Conservation (phyloP, 495 filamentous ascomycete genomes). For the Aspergillus homomorphus region DNA sequence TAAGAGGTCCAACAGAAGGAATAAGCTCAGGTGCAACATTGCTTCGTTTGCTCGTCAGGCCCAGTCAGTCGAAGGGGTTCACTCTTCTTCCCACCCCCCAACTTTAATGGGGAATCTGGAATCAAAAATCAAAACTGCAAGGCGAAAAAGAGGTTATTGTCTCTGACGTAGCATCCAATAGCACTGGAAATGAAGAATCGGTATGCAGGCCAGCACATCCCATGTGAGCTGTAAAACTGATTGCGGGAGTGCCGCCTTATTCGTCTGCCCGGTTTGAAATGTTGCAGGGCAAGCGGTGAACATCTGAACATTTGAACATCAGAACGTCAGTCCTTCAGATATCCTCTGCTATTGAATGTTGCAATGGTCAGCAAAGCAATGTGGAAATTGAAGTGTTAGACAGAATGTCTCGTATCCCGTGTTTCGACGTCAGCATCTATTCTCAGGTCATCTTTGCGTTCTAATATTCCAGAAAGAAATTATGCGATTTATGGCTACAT, state of each 20-base stretch:
- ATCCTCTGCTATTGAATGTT: neutral
- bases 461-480: neutral
- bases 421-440: constrained; percentile 11
- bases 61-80: constrained; percentile 3
- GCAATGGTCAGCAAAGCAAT: constrained; percentile 17
- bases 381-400: constrained; percentile 12
- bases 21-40: constrained; percentile 42
- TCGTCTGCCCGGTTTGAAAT: constrained; percentile 14
- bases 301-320: neutral
- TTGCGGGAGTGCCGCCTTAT: constrained; percentile 17
- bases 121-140: neutral
- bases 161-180: constrained; percentile 23
- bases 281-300: constrained; percentile 21
- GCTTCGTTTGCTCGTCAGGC: constrained; percentile 7
- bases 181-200: neutral
- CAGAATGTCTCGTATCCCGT: constrained; percentile 20
- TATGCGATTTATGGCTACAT: constrained; percentile 13
- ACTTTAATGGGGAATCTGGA: constrained; percentile 11
- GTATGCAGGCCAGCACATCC: constrained; percentile 26
- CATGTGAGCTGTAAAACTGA: constrained; percentile 26
- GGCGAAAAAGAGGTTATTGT: constrained; percentile 8
- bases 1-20: constrained; percentile 17
- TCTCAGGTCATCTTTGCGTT: neutral
- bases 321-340: neutral
- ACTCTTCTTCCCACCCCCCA: neutral